Evolutionary conservation across 352 stramenopile genomes (phyloP).

Genomic region (Pythium sp.): DNA sequence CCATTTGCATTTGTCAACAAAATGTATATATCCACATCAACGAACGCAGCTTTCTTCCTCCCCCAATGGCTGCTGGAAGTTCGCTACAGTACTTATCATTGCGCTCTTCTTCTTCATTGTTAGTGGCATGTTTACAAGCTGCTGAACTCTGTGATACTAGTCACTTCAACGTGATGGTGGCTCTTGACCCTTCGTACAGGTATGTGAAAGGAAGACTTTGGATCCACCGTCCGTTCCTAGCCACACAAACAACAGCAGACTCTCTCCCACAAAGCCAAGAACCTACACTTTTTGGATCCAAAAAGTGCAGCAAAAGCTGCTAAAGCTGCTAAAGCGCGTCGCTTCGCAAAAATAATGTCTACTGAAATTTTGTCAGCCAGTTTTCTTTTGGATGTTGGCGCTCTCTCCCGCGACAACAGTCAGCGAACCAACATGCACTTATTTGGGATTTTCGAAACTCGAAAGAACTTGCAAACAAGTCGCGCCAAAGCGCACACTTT

Average conservation of each 20-base stretch:
- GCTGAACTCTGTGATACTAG: neutral
- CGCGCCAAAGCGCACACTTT: neutral
- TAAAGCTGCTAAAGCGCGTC: neutral
- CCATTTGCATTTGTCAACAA: neutral
- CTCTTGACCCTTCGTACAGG: neutral
- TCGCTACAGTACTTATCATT: neutral
- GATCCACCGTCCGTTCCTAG: neutral
- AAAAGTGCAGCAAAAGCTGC: neutral
- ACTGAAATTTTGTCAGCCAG: neutral
- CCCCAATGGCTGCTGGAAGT: neutral
- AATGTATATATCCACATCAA: neutral
- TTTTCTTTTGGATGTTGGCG: neutral
- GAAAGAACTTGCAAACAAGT: neutral
- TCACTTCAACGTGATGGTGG: neutral
- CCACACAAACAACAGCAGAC: neutral
- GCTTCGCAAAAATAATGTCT: neutral
- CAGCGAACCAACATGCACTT: neutral
- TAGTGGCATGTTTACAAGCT: too few species aligned
- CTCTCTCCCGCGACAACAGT: neutral
- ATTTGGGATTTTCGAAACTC: neutral
- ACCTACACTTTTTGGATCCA: neutral
- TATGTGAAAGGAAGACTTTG: neutral
- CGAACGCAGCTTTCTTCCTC: neutral
- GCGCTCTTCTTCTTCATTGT: too few species aligned
- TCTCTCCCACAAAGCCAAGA: neutral